These are phyloP conservation scores for Backusella psychrophila DNA, from an alignment of 192 early-diverging fungal species.

Conservation along the genomic window DNA sequence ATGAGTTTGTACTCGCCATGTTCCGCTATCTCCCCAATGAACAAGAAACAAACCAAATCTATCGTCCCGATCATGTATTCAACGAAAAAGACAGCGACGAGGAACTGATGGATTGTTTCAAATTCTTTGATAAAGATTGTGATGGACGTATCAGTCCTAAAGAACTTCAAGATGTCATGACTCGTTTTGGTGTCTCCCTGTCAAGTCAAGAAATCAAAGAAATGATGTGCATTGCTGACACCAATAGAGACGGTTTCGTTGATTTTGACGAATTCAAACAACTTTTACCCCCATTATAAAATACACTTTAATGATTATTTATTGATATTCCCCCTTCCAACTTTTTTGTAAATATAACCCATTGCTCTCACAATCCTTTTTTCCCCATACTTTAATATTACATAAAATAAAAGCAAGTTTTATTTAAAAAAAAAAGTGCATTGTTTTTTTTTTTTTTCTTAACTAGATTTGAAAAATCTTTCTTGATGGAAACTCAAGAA, in stretches of 20 bases:
- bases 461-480: not conserved
- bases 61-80: not conserved
- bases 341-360: not conserved
- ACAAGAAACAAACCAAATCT: not conserved
- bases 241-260: constrained; percentile 26
- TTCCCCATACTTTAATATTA: not conserved
- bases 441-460: not conserved
- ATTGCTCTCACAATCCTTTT: not conserved
- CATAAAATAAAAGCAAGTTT: no score
- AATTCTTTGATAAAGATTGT: constrained; percentile 27
- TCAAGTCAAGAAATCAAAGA: constrained; percentile 24
- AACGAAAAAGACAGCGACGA: constrained; percentile 11
- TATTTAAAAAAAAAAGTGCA: not conserved
- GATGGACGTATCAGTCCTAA: constrained; percentile 25
- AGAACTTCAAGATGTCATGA: constrained; percentile 23
- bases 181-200: constrained; percentile 9
- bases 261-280: constrained; percentile 34
- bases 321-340: not conserved
- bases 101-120: constrained; percentile 21
- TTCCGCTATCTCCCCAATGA: constrained; percentile 4
- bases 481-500: not conserved
- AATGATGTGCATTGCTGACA: constrained; percentile 29
- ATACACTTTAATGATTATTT: not conserved
- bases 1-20: constrained; percentile 25
- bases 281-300: constrained; percentile 17